Evolutionary conservation across 2,329 filamentous ascomycete genomes (phyloP).

Genomic region (Trichoderma breve): DNA sequence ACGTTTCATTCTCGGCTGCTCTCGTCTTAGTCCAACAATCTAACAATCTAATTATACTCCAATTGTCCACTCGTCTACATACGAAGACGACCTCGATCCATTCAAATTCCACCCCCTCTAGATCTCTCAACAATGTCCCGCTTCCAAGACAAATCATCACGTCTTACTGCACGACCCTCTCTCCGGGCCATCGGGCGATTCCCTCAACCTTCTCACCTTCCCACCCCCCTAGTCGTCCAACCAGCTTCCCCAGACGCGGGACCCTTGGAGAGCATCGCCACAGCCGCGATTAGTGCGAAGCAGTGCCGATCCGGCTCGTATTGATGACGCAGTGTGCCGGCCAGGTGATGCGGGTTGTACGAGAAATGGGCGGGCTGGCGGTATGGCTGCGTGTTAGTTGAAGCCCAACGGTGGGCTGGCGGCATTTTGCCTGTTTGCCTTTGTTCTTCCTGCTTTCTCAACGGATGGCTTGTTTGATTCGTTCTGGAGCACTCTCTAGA

Average conservation of each 20-base stretch:
- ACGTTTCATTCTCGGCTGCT: neutral
- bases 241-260: neutral
- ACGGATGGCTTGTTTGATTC: neutral
- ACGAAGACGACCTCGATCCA: neutral
- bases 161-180: neutral
- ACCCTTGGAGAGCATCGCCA: constrained; percentile 12
- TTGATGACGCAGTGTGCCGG: constrained; percentile 19
- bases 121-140: neutral
- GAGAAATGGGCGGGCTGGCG: constrained; percentile 13
- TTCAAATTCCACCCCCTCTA: neutral
- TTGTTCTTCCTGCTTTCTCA: neutral
- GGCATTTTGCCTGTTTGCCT: neutral
- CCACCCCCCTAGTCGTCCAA: neutral
- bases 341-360: constrained; percentile 16
- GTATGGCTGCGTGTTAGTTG: constrained; percentile 1
- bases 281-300: constrained; percentile 13
- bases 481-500: neutral
- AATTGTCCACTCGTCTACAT: neutral
- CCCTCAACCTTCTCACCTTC: neutral
- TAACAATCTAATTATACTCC: neutral
- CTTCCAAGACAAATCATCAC: neutral
- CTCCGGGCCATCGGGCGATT: constrained; percentile 12
- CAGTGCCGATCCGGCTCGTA: constrained; percentile 20
- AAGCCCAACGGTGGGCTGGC: neutral
- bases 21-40: neutral